Evolutionary conservation across 2,329 filamentous ascomycete genomes (phyloP).

Genomic region (Helotiales sp.): DNA sequence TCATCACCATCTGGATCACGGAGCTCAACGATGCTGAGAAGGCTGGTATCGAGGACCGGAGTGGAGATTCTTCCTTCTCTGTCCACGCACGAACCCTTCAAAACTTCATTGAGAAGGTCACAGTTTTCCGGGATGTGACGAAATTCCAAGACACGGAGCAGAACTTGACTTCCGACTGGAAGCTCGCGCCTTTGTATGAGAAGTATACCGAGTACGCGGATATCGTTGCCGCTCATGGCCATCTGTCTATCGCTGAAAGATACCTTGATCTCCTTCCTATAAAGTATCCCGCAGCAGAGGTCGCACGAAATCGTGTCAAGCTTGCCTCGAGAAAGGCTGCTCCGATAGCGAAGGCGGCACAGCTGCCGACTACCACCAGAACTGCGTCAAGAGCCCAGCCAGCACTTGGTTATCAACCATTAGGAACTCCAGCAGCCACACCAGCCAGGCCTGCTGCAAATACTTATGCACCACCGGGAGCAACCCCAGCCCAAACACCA

Average conservation of each 20-base stretch:
- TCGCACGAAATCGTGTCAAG: conserved; percentile 81
- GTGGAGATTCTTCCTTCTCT: conserved; percentile 81
- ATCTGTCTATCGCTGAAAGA: conserved; percentile 81
- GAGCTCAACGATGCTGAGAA: conserved; percentile 86
- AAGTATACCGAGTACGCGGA: conserved; percentile 98
- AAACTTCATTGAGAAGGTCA: conserved; percentile 97
- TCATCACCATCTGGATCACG: conserved; percentile 88
- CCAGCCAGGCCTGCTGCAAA: conserved; percentile 39
- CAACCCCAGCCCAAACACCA: conserved; percentile 32
- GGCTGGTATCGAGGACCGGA: conserved; percentile 66
- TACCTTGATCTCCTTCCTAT: conserved; percentile 86
- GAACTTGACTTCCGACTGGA: conserved; percentile 76
- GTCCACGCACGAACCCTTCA: conserved; percentile 87
- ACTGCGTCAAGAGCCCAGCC: conserved; percentile 44
- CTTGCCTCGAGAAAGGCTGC: conserved; percentile 71
- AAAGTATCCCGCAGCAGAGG: conserved; percentile 82
- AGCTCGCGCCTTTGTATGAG: conserved; percentile 82
- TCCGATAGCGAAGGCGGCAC: conserved; percentile 39
- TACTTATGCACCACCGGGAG: conserved; percentile 49
- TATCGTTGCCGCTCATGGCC: conserved; percentile 86
- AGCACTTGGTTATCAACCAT: conserved; percentile 48
- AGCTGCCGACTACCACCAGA: conserved; percentile 39
- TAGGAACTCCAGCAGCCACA: conserved; percentile 40
- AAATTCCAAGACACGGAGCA: conserved; percentile 84
- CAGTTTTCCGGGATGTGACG: conserved; percentile 90